A percentile compares a stretch with the other conserved stretches of the same genome.
These are phyloP conservation scores for Macrolepiota fuliginosa DNA, from an alignment of 768 basidiomycete species.

Conservation along the genomic window DNA sequence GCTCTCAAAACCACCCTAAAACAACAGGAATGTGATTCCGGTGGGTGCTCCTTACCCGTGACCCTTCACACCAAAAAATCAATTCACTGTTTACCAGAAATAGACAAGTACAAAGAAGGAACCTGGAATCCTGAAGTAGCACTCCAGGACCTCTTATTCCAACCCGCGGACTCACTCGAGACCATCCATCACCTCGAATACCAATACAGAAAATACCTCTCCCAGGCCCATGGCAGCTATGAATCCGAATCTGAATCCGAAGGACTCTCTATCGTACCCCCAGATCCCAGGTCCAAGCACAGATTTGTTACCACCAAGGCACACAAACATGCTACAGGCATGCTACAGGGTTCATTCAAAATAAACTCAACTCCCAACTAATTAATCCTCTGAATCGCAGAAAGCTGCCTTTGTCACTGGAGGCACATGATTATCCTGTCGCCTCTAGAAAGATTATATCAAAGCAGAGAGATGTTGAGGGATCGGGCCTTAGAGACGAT, in stretches of 20 bases:
- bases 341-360: slow-evolving; percentile 86
- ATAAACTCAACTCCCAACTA: slow-evolving; percentile 89
- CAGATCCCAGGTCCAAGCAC: slow-evolving; percentile 84
- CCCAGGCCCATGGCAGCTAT: slow-evolving; percentile 73
- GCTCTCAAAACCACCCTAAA: slow-evolving; percentile 66
- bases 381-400: slow-evolving; percentile 72
- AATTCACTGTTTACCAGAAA: background rate
- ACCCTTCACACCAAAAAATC: background rate
- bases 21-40: slow-evolving; percentile 78
- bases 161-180: slow-evolving; percentile 64
- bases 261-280: slow-evolving; percentile 55
- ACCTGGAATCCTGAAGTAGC: slow-evolving; percentile 98
- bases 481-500: slow-evolving; percentile 37
- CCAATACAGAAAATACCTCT: slow-evolving; percentile 80
- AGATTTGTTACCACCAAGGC: slow-evolving; percentile 94
- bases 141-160: slow-evolving; percentile 79
- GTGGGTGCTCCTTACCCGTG: slow-evolving; percentile 46
- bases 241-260: slow-evolving; percentile 86
- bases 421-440: slow-evolving; percentile 26
- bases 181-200: slow-evolving; percentile 69
- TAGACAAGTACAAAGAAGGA: slow-evolving; percentile 96
- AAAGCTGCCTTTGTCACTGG: slow-evolving; percentile 69
- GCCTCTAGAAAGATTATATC: slow-evolving; percentile 32
- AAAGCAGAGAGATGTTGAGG: slow-evolving; percentile 18
- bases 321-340: slow-evolving; percentile 81